Base-by-base conservation (phyloP, 2,329 filamentous ascomycete genomes). In the Graphium sp. region DNA sequence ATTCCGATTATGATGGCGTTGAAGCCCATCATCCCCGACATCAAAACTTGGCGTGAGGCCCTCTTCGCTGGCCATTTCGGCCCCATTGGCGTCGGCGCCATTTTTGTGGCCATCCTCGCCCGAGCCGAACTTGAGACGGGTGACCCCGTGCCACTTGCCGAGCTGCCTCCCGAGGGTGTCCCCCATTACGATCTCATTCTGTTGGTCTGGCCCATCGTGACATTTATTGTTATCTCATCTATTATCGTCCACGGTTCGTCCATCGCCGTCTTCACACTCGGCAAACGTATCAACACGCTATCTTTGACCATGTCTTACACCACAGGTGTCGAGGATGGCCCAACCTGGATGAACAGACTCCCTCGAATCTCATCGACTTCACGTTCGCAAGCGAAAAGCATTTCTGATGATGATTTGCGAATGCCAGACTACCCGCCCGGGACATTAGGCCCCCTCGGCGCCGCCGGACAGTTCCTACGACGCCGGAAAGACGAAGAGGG, bases 171-270 rank as follows among this genome's bases (percentile, higher is more conserved):
- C 0, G 46, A 56, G 1, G 55, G 55, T 6, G 52, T 61, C 2
- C 62, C 66, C 1, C 54, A 77, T 32, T 78, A 76, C 38, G 66
- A 71, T 18, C 61, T 94, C 18, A 74, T 95, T 29, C 67, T 80
- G 31, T 56, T 93, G 17, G 91, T 98, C 26, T 98, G 89, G 89
- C 89, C 89, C 1, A 85, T 98, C 33, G 82, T 81, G 0, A 83
- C 82, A 1, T 98, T 98, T 52, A 59, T 98, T 43, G 87, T 98
- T 35, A 81, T 98, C 30, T 67, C 80, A 4, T 98, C 89, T 9
- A 98, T 98, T 42, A 55, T 95, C 21, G 82, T 98, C 2, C 89
- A 98, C 44, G 89, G 89, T 14, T 95, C 89, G n/a, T 95, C 89
- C 0, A 79, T 98, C 41, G 89, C 89, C 5, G 89, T 98, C 7